Base-by-base conservation (phyloP, 192 early-diverging fungal genomes). In the Backusella liffmaniae region DNA sequence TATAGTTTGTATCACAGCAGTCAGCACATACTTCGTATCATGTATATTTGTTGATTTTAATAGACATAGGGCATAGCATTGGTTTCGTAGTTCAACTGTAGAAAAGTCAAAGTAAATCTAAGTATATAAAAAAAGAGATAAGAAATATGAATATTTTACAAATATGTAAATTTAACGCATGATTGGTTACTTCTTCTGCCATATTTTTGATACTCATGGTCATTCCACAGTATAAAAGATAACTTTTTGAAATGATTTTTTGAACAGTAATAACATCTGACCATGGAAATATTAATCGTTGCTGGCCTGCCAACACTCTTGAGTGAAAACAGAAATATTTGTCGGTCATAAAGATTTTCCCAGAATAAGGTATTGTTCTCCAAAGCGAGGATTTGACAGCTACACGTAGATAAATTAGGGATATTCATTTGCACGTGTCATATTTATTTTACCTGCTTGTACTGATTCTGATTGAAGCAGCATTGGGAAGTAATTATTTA, bases 281-380 rank as follows among this genome's bases (percentile, higher is more conserved):
- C n/a, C 90, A 66, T 9, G 91, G 90, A 9, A 92, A 74, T 62
- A 90, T 86, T 30, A 87, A 74, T 53, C 86, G 85, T 23, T 84
- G 80, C 13, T 85, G 77, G 5, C 76, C 76, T 35, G 85, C 88
- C 26, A 90, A 76, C 3, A 84, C 70, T 49, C 80, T 85, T 8
- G 88, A 88, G 62, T 86, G 85, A 79, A 88, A 92, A 72, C 90
- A 92, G 23, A 92, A 21, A 67, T 89, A 89, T 70, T 88, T 83
- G n/a, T 79, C 79, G 3, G 91, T 89, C n/a, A 92, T 67, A 59
- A 90, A 91, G 3, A 91, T 66, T 46, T 83, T 84, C 36, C 91
- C 91, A 53, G 86, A 83, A 18, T 84, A 77, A 3, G 89, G 91
- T 23, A 91, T 15, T 32, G 82, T 77, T 13, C 85, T 75, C 49